A percentile compares a stretch with the other conserved stretches of the same genome.
Evolutionary conservation across 2,329 filamentous ascomycete genomes (phyloP).

Genomic region (Aspergillus aculeatus): DNA sequence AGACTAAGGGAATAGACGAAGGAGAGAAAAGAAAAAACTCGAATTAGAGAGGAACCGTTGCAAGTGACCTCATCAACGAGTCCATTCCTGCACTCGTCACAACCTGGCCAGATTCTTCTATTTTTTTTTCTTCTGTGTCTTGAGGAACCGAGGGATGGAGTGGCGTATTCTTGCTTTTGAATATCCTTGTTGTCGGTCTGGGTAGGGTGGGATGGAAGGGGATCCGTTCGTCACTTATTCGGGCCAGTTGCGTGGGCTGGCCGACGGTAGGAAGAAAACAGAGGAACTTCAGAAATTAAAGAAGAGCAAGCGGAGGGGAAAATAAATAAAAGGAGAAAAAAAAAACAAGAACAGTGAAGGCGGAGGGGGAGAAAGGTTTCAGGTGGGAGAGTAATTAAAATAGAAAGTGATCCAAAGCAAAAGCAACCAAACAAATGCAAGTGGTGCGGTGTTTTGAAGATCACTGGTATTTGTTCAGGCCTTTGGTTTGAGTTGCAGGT

Average conservation of each 20-base stretch:
- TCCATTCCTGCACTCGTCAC: slow-evolving; percentile 37
- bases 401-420: not conserved
- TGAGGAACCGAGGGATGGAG: slow-evolving; percentile 6
- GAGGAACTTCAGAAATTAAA: not conserved
- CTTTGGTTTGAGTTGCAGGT: slow-evolving; percentile 3
- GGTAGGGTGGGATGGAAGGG: not conserved
- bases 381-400: not conserved
- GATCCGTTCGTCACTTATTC: not conserved
- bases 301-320: not conserved
- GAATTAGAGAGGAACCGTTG: slow-evolving; percentile 30
- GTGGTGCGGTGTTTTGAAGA: not conserved
- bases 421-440: not conserved
- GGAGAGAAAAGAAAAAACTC: slow-evolving; percentile 1
- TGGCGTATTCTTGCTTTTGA: slow-evolving; percentile 2
- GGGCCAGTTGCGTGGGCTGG: slow-evolving; percentile 2
- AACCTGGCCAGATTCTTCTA: slow-evolving; percentile 21
- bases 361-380: not conserved
- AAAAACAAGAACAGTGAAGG: no score
- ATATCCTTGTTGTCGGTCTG: not conserved
- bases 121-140: not conserved
- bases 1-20: slow-evolving; percentile 5
- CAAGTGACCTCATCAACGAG: slow-evolving; percentile 32
- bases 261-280: slow-evolving; percentile 6
- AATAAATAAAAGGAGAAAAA: not conserved
- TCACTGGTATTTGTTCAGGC: not conserved